phyloP scores from a whole-genome alignment of 2,329 filamentous ascomycete genomes.

The Rutstroemia sp. region DNA sequence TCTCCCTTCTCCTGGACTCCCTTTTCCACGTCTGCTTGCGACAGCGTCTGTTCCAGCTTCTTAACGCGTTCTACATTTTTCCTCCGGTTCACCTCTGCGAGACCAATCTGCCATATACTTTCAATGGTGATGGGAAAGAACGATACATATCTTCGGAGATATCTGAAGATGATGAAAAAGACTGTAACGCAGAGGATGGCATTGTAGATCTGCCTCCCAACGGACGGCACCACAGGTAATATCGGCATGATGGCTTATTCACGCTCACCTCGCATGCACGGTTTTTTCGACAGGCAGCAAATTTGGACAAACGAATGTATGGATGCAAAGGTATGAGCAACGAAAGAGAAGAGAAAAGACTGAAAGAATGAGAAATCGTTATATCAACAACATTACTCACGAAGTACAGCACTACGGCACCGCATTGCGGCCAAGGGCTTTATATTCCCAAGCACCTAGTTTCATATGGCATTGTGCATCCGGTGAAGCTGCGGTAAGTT shows the following conservation, averaged over 20 bases:
- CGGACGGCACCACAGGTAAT: slow-evolving; percentile 1
- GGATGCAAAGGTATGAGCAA: not conserved
- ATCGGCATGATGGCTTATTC: not conserved
- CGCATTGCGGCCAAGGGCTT: too few relatives aligned
- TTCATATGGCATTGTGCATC: too few relatives aligned
- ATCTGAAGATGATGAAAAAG: slow-evolving; percentile 11
- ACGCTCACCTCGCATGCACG: not conserved
- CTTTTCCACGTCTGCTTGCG: slow-evolving; percentile 11
- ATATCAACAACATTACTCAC: too few relatives aligned
- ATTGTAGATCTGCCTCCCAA: slow-evolving; percentile 8
- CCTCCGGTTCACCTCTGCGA: slow-evolving; percentile 14
- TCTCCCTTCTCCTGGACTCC: slow-evolving; percentile 7
- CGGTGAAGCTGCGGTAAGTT: too few relatives aligned
- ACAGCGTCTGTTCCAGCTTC: slow-evolving; percentile 6
- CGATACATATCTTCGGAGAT: slow-evolving; percentile 10
- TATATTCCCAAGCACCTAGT: too few relatives aligned
- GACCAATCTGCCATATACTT: slow-evolving; percentile 15
- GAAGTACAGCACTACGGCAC: too few relatives aligned
- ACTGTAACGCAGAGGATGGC: slow-evolving; percentile 9
- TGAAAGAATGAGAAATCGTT: too few relatives aligned
- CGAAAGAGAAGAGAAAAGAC: not conserved
- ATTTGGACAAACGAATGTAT: not conserved
- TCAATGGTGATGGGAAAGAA: slow-evolving; percentile 13
- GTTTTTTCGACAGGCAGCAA: not conserved
- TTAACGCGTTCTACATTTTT: slow-evolving; percentile 13